Conservation (phyloP, 2,329 filamentous ascomycete genomes). For the Trichoderma cornu-damae region DNA sequence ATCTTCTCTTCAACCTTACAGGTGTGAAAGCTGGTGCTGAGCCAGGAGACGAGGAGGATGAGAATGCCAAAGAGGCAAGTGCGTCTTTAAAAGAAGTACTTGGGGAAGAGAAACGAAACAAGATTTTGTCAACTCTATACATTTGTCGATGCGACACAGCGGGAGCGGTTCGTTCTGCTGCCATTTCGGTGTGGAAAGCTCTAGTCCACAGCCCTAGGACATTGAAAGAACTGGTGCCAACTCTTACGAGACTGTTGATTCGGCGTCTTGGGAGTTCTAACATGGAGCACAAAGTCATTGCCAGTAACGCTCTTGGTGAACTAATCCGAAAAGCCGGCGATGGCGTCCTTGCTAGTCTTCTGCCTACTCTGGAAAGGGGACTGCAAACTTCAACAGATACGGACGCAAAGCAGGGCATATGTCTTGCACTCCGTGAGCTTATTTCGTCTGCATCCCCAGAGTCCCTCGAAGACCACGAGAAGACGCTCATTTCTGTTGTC, state of each 20-base stretch:
- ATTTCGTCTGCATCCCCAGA: constrained; percentile 85
- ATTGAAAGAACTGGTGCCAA: constrained; percentile 91
- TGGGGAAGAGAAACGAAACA: constrained; percentile 93
- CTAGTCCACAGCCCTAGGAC: constrained; percentile 85
- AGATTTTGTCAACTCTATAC: constrained; percentile 93
- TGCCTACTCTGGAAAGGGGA: constrained; percentile 90
- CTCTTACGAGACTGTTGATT: constrained; percentile 91
- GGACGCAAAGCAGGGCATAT: constrained; percentile 94
- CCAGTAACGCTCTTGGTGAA: constrained; percentile 92
- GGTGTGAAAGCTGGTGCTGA: constrained; percentile 79
- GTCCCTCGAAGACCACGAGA: constrained; percentile 88
- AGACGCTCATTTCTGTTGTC: constrained; percentile 89
- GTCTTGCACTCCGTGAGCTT: constrained; percentile 89
- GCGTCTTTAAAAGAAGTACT: constrained; percentile 91
- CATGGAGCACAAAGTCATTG: constrained; percentile 98
- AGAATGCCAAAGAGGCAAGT: constrained; percentile 74
- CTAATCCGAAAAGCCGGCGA: constrained; percentile 96
- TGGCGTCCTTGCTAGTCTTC: constrained; percentile 76
- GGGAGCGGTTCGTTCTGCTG: constrained; percentile 80
- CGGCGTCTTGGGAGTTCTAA: constrained; percentile 89
- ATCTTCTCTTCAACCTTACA: constrained; percentile 94
- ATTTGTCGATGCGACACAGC: constrained; percentile 98
- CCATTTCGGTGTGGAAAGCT: constrained; percentile 91
- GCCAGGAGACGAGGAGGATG: constrained; percentile 73
- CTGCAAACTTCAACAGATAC: constrained; percentile 82